Base-by-base conservation (phyloP, 495 filamentous ascomycete genomes). In the Aspergillus leporis region DNA sequence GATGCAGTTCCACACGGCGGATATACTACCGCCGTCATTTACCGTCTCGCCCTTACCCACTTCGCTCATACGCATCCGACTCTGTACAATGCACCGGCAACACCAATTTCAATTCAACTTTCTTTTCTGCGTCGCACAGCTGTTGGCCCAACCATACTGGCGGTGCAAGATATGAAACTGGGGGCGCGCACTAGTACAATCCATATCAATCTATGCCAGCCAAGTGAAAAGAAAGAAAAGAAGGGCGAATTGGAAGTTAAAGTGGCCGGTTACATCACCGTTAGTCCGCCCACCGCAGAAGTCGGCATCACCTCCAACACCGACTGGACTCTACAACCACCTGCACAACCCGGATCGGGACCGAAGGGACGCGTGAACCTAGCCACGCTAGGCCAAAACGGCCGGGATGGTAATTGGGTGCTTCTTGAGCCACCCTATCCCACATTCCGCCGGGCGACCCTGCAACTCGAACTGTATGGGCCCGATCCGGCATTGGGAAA, bases 1-100 rank as follows among this genome's bases (percentile, higher is more conserved):
- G 25, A 28, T 25, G 55, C 65, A 90, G 91, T 96, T 5, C 90
- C 90, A 19, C 90, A 96, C 65, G 91, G 91, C 58, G 92, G 91
- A 48, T 93, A 88, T 65, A 85, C 89, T 12, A 86, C 87, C 19
- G 77, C 87, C 5, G 69, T 84, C 54, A 70, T 95, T 58, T 81
- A 90, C 63, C 71, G 75, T 16, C 81, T 88, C 21, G 84, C 85
- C 8, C 68, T 70, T 3, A 76, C 73, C 14, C 89, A 93, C 70
- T 91, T 90, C 74, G 67, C 65, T 43, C 86, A 83, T 28, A 84
- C 87, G 10, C 85, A 91, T 54, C 65, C 79, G 34, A 70, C 72
- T 0, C 82, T 83, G 49, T 79, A 84, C 62, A 89, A 73, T 78
- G 84, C 28, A 76, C 89, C 74, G 70, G 85, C 61, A 69, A 90